Conservation (phyloP, 106 monocot species). For the Allium sativum region DNA sequence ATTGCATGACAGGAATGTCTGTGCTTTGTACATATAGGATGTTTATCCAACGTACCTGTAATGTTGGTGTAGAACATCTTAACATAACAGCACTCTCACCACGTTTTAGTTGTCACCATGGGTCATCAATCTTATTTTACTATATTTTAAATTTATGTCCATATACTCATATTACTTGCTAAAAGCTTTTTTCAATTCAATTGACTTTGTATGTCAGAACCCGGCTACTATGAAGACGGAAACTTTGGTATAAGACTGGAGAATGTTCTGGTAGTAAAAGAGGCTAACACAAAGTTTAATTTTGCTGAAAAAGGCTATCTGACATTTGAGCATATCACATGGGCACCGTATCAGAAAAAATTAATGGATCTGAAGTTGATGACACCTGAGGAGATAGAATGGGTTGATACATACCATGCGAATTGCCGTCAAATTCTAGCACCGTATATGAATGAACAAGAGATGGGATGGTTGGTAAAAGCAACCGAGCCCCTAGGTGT, state of each 20-base stretch:
- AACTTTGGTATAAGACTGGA: conserved; percentile 94
- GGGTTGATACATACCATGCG: conserved; percentile 75
- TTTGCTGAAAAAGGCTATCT: conserved; percentile 86
- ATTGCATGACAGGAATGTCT: no score
- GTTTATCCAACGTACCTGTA: no score
- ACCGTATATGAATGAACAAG: conserved; percentile 50
- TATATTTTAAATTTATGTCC: no score
- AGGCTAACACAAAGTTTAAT: conserved; percentile 79
- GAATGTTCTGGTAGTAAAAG: conserved; percentile 86
- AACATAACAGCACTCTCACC: no score
- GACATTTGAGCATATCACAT: conserved; percentile 87
- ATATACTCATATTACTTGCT: no score
- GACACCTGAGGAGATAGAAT: conserved; percentile 57
- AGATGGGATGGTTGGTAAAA: conserved; percentile 62
- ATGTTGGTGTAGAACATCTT: no score
- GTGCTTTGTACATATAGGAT: no score
- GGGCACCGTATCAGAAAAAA: conserved; percentile 90
- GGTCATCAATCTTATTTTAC: no score
- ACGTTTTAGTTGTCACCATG: no score
- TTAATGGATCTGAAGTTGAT: conserved; percentile 49
- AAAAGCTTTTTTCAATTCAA: no score
- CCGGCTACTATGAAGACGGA: conserved; percentile 96
- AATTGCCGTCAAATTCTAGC: conserved; percentile 45
- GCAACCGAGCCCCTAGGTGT: conserved; percentile 56
- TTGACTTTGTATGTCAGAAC: conserved; percentile 40